Percentiles rank a stretch among this genome's conserved stretches.
phyloP scores from a whole-genome alignment of 2,329 filamentous ascomycete species.

The Xylariaceae sp. region DNA sequence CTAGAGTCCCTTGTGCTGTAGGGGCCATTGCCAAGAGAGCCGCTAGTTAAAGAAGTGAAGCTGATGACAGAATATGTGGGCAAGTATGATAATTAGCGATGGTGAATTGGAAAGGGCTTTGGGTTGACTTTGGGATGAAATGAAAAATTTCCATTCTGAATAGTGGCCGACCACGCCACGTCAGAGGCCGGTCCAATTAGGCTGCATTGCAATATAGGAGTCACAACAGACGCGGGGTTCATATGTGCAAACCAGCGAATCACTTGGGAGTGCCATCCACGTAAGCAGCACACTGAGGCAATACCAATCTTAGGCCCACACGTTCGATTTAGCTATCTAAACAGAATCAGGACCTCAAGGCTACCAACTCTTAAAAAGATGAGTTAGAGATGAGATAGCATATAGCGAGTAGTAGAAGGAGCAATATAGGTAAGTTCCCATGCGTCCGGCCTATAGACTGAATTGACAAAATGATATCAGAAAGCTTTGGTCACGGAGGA shows the following conservation, averaged over 20 bases:
- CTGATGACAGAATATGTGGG: not conserved
- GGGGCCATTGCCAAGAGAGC: constrained; percentile 3
- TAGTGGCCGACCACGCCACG: constrained; percentile 1
- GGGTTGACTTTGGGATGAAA: not conserved
- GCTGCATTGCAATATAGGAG: constrained; percentile 1
- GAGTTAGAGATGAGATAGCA: too few species aligned
- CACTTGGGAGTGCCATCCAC: too few species aligned
- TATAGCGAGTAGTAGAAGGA: too few species aligned
- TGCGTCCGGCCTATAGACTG: too few species aligned
- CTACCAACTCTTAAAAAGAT: too few species aligned
- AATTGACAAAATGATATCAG: too few species aligned
- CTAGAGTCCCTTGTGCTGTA: not conserved
- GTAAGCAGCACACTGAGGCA: too few species aligned
- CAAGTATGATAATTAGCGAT: not conserved
- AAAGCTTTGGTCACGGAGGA: too few species aligned
- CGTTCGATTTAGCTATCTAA: too few species aligned
- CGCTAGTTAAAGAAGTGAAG: not conserved
- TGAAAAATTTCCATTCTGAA: not conserved
- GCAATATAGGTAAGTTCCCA: too few species aligned
- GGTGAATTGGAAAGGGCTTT: not conserved
- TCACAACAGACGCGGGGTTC: constrained; percentile 15
- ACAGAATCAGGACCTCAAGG: too few species aligned
- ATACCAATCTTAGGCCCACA: too few species aligned
- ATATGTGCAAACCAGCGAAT: constrained; percentile 6
- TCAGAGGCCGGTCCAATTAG: constrained; percentile 1